These are phyloP conservation scores for Tinospora cordifolia DNA, from an alignment of 164 flowering plant species.

Conservation along the genomic window DNA sequence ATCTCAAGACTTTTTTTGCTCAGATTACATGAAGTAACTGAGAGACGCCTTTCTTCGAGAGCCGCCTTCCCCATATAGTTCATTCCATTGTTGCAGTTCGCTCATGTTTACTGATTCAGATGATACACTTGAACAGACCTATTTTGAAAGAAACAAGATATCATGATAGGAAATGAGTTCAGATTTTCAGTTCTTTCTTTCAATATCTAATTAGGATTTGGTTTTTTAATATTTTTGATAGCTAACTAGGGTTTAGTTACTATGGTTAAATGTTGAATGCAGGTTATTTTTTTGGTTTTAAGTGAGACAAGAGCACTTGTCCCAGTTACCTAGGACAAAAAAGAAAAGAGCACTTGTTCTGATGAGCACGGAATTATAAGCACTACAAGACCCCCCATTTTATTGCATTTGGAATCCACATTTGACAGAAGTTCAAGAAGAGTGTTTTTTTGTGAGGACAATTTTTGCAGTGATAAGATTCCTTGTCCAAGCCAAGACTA, in stretches of 20 bases:
- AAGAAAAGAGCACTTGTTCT: background rate
- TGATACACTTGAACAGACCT: constrained; percentile 98
- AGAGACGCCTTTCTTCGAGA: constrained; percentile 72
- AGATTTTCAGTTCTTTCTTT: too few species aligned
- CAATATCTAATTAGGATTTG: too few species aligned
- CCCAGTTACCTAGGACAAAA: background rate
- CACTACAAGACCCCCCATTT: background rate
- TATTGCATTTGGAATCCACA: background rate
- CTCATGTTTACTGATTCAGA: constrained; percentile 82
- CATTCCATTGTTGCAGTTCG: constrained; percentile 86
- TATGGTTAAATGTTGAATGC: background rate
- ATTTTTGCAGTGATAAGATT: background rate
- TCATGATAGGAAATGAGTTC: background rate
- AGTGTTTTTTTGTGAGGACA: background rate
- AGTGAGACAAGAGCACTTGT: too few species aligned
- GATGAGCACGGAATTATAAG: background rate
- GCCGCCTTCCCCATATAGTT: constrained; percentile 88
- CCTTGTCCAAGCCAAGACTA: too few species aligned
- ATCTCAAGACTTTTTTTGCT: constrained; percentile 9
- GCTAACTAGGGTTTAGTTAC: background rate
- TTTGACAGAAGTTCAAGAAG: background rate
- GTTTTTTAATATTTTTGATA: too few species aligned
- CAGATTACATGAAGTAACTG: constrained; percentile 74
- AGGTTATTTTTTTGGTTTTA: too few species aligned
- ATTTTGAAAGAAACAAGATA: background rate